Conservation (phyloP, 805 yeast genomes). For the Wickerhamiella sergipiensis region DNA sequence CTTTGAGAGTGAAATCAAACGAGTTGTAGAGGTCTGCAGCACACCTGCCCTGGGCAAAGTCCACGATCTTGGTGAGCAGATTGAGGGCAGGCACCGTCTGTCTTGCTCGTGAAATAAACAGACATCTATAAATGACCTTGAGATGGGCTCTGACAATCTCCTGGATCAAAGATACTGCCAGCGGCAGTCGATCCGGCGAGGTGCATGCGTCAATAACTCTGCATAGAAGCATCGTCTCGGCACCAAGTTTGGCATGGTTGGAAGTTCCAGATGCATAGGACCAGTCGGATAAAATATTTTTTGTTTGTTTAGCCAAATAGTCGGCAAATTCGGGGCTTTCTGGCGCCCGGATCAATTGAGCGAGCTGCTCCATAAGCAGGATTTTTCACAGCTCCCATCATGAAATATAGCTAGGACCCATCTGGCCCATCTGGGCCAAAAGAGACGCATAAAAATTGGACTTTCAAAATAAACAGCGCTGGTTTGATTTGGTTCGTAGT, state of each 20-base stretch:
- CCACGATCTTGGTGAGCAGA: slow-evolving; percentile 39
- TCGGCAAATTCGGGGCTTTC: not conserved
- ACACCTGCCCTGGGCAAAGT: slow-evolving; percentile 35
- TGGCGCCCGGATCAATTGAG: not conserved
- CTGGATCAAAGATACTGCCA: slow-evolving; percentile 28
- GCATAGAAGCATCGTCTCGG: slow-evolving; percentile 13
- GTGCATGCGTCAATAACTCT: slow-evolving; percentile 5
- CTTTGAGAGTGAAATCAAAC: slow-evolving; percentile 55
- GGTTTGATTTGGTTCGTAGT: too few relatives aligned
- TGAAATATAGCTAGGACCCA: too few relatives aligned
- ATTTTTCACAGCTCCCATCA: too few relatives aligned
- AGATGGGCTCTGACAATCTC: slow-evolving; percentile 42
- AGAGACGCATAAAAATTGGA: too few relatives aligned
- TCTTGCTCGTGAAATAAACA: slow-evolving; percentile 43
- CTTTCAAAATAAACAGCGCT: too few relatives aligned
- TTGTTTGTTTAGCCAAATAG: slow-evolving; percentile 2
- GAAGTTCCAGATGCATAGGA: slow-evolving; percentile 16
- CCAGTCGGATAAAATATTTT: slow-evolving; percentile 16
- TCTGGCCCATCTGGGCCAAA: too few relatives aligned
- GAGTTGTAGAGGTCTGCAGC: slow-evolving; percentile 45
- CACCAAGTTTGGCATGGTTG: slow-evolving; percentile 12
- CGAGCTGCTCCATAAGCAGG: not conserved
- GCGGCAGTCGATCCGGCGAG: slow-evolving; percentile 1
- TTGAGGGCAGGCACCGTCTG: slow-evolving; percentile 49
- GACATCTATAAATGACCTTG: slow-evolving; percentile 54